Conservation (phyloP, 2,329 filamentous ascomycete genomes). For the Botrytis cinerea region DNA sequence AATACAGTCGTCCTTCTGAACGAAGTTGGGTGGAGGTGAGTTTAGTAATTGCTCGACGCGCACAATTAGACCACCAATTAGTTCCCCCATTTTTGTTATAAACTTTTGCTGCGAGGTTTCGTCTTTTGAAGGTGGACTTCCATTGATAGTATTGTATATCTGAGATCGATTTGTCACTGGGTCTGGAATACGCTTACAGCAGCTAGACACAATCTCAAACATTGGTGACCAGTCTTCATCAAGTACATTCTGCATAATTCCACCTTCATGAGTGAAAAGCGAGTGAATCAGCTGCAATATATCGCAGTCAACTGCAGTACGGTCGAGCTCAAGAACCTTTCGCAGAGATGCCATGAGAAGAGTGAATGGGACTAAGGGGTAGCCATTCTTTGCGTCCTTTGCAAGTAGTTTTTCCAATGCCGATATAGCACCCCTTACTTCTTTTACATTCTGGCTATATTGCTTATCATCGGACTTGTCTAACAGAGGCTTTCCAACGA, state of each 20-base stretch:
- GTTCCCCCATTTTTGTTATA: constrained; percentile 36
- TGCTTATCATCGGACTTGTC: constrained; percentile 51
- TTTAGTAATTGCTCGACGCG: constrained; percentile 42
- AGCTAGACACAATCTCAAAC: constrained; percentile 60
- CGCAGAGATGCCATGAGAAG: constrained; percentile 59
- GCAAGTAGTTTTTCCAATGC: constrained; percentile 64
- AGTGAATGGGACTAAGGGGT: constrained; percentile 59
- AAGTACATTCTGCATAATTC: constrained; percentile 56
- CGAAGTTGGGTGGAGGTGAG: constrained; percentile 52
- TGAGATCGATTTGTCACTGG: constrained; percentile 32
- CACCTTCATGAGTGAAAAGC: constrained; percentile 55
- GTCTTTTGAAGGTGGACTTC: constrained; percentile 27
- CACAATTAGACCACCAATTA: constrained; percentile 38
- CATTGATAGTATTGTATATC: constrained; percentile 28
- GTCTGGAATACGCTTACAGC: constrained; percentile 44
- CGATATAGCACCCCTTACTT: constrained; percentile 63
- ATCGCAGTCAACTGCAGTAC: constrained; percentile 41
- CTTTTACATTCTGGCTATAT: constrained; percentile 49
- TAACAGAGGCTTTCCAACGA: constrained; percentile 53
- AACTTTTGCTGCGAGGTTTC: constrained; percentile 32
- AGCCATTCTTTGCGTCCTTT: constrained; percentile 60
- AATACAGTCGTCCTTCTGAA: constrained; percentile 67
- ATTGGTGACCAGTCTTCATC: constrained; percentile 68
- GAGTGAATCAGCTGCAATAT: constrained; percentile 49
- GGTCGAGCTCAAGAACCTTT: constrained; percentile 47